phyloP scores from a whole-genome alignment of 768 basidiomycete species.

The Boletus pseudopeckii region DNA sequence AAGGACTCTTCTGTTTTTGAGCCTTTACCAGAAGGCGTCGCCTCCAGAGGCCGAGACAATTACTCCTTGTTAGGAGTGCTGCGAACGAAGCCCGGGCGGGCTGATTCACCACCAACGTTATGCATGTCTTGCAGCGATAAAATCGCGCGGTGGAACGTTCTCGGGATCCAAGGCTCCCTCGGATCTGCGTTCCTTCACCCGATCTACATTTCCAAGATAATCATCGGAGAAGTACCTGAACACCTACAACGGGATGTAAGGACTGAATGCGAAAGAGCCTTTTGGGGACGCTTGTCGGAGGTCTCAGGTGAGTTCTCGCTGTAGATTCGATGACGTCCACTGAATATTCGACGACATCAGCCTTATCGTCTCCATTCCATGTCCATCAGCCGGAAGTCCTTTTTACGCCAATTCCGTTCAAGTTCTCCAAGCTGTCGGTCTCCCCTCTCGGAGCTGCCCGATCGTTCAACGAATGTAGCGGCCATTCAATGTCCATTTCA shows the following conservation, averaged over 20 bases:
- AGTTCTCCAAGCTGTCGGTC: slow-evolving; percentile 48
- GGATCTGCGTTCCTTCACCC: slow-evolving; percentile 53
- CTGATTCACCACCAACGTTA: slow-evolving; percentile 77
- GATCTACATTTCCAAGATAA: slow-evolving; percentile 59
- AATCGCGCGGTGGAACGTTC: slow-evolving; percentile 79
- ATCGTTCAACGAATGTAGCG: slow-evolving; percentile 71
- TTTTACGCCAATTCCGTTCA: slow-evolving; percentile 61
- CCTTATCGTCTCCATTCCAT: slow-evolving; percentile 45
- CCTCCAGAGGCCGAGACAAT: slow-evolving; percentile 75
- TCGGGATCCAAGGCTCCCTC: slow-evolving; percentile 86
- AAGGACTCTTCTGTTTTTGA: slow-evolving; percentile 49
- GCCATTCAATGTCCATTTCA: neutral
- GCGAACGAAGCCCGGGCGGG: slow-evolving; percentile 92
- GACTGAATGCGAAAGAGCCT: slow-evolving; percentile 66
- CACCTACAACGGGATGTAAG: slow-evolving; percentile 39
- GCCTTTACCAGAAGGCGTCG: slow-evolving; percentile 33
- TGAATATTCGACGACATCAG: slow-evolving; percentile 27
- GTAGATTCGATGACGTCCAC: neutral
- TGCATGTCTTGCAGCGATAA: slow-evolving; percentile 97
- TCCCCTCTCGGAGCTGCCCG: slow-evolving; percentile 27
- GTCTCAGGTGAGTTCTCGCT: slow-evolving; percentile 36
- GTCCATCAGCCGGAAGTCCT: slow-evolving; percentile 48
- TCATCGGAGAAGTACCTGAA: slow-evolving; percentile 68
- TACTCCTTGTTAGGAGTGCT: slow-evolving; percentile 73
- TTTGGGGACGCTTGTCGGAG: slow-evolving; percentile 52